Evolutionary conservation across 2,329 filamentous ascomycete species (phyloP).

Genomic region (Periconia macrospinosa): DNA sequence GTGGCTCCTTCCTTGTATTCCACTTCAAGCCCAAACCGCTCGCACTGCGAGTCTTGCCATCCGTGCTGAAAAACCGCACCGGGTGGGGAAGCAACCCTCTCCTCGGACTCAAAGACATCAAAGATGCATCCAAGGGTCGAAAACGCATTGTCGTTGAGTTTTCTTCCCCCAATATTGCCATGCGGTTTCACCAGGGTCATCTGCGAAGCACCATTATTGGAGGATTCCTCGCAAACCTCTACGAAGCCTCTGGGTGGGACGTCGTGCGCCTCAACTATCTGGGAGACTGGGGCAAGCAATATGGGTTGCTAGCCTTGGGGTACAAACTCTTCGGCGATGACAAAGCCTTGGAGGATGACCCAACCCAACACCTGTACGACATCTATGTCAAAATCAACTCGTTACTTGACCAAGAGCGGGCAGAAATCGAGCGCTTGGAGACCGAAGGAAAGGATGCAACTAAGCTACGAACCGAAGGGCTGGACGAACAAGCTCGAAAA

Average conservation of each 20-base stretch:
- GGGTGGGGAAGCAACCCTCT: conserved; percentile 63
- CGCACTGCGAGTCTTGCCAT: conserved; percentile 65
- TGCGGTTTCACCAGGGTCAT: conserved; percentile 72
- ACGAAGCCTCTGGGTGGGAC: conserved; percentile 66
- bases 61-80: conserved; percentile 60
- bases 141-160: conserved; percentile 73
- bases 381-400: conserved; percentile 72
- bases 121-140: conserved; percentile 58
- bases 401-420: conserved; percentile 56
- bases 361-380: conserved; percentile 74
- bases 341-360: conserved; percentile 65
- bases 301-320: conserved; percentile 66
- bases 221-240: conserved; percentile 66
- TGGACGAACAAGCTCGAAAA: conserved; percentile 69
- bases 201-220: conserved; percentile 72
- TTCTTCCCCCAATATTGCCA: conserved; percentile 77
- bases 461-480: conserved; percentile 35
- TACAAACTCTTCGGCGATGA: conserved; percentile 72
- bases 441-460: conserved; percentile 35
- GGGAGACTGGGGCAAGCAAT: conserved; percentile 72
- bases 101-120: conserved; percentile 58
- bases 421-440: conserved; percentile 22
- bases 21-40: conserved; percentile 69
- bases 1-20: conserved; percentile 71
- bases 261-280: conserved; percentile 69